A percentile compares a stretch with the other conserved stretches of the same genome.
phyloP scores from a whole-genome alignment of 768 basidiomycete genomes.

The Rhodotorula babjevae region DNA sequence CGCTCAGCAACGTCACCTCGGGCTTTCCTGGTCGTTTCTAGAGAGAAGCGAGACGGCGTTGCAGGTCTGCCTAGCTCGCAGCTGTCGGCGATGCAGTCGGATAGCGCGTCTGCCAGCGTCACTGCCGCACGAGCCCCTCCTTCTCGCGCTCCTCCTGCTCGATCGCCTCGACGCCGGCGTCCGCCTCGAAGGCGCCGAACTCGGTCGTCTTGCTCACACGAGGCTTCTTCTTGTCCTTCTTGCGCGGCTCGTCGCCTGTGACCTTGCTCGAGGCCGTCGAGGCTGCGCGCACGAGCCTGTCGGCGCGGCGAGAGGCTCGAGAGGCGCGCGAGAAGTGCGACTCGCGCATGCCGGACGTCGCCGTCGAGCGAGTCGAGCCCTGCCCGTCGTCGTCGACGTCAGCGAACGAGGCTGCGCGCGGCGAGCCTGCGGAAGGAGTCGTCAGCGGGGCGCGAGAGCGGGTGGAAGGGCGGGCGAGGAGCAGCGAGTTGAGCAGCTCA shows the following conservation, averaged over 20 bases:
- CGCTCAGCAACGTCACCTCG: neutral
- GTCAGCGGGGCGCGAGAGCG: neutral
- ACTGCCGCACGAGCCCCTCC: neutral
- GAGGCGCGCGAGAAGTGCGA: conserved; percentile 31
- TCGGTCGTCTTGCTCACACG: conserved; percentile 18
- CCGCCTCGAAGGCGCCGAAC: conserved; percentile 16
- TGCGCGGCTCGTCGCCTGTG: neutral
- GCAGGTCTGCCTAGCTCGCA: too few relatives aligned
- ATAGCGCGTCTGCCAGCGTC: too few relatives aligned
- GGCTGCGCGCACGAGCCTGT: too few relatives aligned
- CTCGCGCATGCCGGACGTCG: conserved; percentile 4
- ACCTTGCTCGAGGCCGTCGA: neutral
- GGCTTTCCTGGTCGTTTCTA: too few relatives aligned
- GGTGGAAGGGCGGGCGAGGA: neutral
- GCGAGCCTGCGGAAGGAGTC: neutral
- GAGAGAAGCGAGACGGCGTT: neutral
- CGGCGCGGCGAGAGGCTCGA: neutral
- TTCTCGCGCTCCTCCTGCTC: neutral
- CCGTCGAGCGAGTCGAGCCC: neutral
- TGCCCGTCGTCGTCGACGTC: neutral
- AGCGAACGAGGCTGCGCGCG: neutral
- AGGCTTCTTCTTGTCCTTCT: conserved; percentile 19
- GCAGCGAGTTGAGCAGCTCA: neutral
- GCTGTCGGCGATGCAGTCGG: too few relatives aligned
- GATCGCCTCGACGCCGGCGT: conserved; percentile 3